Percentiles rank a stretch among this genome's conserved stretches.
Conservation (phyloP, 2,329 filamentous ascomycete species). For the Pezicula rhizophila region DNA sequence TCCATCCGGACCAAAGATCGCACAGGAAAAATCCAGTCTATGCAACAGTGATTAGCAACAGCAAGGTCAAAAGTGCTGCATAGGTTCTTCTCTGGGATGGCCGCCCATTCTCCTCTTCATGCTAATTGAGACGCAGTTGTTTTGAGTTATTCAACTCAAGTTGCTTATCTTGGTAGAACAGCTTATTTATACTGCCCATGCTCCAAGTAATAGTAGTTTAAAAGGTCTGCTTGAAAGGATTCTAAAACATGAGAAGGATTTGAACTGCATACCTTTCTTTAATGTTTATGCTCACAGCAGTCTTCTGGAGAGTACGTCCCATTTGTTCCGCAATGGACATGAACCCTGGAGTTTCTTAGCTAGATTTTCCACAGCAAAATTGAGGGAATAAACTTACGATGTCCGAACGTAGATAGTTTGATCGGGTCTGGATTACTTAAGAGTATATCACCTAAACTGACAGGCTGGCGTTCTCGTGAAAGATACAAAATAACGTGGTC, state of each 20-base stretch:
- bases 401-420: conserved; percentile 70
- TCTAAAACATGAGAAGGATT: too few species aligned
- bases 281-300: conserved; percentile 69
- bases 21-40: conserved; percentile 71
- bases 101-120: too few species aligned
- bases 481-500: neutral
- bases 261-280: conserved; percentile 47
- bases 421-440: conserved; percentile 64
- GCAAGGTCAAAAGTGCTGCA: too few species aligned
- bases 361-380: too few species aligned
- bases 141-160: too few species aligned
- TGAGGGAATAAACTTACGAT: conserved; percentile 27
- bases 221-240: too few species aligned
- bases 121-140: too few species aligned
- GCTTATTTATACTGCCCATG: too few species aligned
- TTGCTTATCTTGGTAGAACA: too few species aligned
- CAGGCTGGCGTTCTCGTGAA: neutral
- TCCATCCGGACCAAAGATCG: conserved; percentile 67
- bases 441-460: conserved; percentile 50
- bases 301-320: conserved; percentile 73
- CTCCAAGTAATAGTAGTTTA: too few species aligned
- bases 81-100: too few species aligned
- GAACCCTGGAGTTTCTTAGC: conserved; percentile 41
- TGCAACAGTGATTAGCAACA: too few species aligned
- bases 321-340: conserved; percentile 82